Evolutionary conservation across 805 yeast species (phyloP).

Genomic region (Ogataea degrootiae): DNA sequence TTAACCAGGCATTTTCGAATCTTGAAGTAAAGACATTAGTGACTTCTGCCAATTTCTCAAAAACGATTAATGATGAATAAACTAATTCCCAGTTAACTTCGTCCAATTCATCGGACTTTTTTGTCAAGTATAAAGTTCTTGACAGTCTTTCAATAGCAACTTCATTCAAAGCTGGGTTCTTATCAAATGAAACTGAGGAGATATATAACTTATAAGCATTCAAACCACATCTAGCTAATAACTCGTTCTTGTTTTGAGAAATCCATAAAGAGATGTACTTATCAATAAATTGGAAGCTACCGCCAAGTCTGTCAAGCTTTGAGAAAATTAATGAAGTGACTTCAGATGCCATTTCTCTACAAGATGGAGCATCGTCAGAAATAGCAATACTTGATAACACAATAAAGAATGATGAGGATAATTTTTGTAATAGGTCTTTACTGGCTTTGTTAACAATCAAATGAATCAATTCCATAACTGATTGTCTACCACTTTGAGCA

Average conservation of each 20-base stretch:
- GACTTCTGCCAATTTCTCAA: conserved; percentile 17
- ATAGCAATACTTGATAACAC: conserved; percentile 73
- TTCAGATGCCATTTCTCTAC: conserved; percentile 78
- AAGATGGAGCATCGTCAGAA: conserved; percentile 70
- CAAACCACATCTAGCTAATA: conserved; percentile 69
- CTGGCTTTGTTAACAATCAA: conserved; percentile 64
- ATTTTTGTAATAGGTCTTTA: conserved; percentile 48
- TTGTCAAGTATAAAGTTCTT: conserved; percentile 21
- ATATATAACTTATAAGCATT: conserved; percentile 63
- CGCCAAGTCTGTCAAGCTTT: conserved; percentile 34
- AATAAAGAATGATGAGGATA: conserved; percentile 76
- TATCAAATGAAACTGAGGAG: conserved; percentile 40
- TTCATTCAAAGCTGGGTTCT: conserved; percentile 20
- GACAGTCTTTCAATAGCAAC: conserved; percentile 24
- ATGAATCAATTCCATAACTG: conserved; percentile 84
- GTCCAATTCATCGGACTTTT: conserved; percentile 33
- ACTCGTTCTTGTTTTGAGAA: conserved; percentile 43
- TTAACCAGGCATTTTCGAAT: conserved; percentile 46
- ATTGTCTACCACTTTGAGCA: conserved; percentile 78
- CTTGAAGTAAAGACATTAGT: conserved; percentile 36
- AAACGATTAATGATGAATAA: conserved; percentile 56
- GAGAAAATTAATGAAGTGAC: conserved; percentile 52
- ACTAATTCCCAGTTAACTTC: conserved; percentile 70
- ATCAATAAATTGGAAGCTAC: conserved; percentile 32
- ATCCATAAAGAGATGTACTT: conserved; percentile 59